These are phyloP conservation scores for Hansenula sp. DNA, from an alignment of 1,139 yeast genomes.

Conservation along the genomic window DNA sequence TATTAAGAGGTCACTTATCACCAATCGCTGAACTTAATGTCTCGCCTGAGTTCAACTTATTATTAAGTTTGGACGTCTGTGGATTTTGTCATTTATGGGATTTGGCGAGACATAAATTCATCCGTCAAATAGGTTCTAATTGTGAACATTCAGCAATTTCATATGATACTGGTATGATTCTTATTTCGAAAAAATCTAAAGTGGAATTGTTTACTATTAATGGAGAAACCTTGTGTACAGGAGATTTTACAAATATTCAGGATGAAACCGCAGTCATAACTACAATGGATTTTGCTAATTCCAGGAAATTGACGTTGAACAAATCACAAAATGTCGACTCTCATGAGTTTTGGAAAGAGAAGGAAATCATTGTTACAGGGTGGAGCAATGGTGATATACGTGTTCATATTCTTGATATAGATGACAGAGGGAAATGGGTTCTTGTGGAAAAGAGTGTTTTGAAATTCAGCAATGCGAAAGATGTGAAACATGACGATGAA, in stretches of 20 bases:
- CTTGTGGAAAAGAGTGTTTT: slow-evolving; percentile 16
- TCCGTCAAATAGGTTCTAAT: slow-evolving; percentile 36
- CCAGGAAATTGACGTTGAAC: slow-evolving; percentile 21
- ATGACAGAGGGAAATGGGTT: slow-evolving; percentile 19
- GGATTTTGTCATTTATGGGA: slow-evolving; percentile 63
- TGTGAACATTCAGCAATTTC: slow-evolving; percentile 40
- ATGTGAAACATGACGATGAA: slow-evolving; percentile 19
- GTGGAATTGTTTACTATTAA: slow-evolving; percentile 48
- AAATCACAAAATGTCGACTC: slow-evolving; percentile 23
- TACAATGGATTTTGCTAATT: slow-evolving; percentile 24
- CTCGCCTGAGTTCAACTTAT: slow-evolving; percentile 47
- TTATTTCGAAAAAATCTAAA: slow-evolving; percentile 25
- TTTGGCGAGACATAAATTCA: slow-evolving; percentile 42
- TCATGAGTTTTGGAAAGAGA: slow-evolving; percentile 34
- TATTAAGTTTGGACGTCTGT: slow-evolving; percentile 45
- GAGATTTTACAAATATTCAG: not conserved
- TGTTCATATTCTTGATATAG: slow-evolving; percentile 26
- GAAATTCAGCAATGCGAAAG: slow-evolving; percentile 18
- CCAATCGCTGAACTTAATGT: slow-evolving; percentile 39
- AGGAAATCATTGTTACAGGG: slow-evolving; percentile 33
- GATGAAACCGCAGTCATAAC: slow-evolving; percentile 11
- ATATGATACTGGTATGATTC: slow-evolving; percentile 52
- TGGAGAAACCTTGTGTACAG: slow-evolving; percentile 38
- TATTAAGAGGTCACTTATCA: slow-evolving; percentile 52
- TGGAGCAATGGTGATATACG: slow-evolving; percentile 26